Evolutionary conservation across 305 asterid genomes (phyloP).

Genomic region (Fraxinus latifolia): DNA sequence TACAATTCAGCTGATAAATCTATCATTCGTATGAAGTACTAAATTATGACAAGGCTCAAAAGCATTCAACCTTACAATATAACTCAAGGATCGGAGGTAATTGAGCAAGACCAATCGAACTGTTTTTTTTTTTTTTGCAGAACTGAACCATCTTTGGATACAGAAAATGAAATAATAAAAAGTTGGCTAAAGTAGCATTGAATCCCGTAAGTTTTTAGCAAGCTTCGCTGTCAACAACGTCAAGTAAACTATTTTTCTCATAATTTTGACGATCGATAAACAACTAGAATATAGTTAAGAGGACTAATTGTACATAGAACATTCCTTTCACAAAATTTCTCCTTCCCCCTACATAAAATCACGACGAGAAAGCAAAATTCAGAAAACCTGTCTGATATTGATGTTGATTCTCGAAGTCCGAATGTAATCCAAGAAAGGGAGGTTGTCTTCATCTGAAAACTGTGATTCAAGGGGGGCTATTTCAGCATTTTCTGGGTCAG

Average conservation of each 20-base stretch:
- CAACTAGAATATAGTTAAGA: neutral
- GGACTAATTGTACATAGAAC: neutral
- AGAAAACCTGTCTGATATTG: constrained; percentile 88
- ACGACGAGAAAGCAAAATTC: neutral
- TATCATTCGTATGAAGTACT: neutral
- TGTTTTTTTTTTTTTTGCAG: neutral
- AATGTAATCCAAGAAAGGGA: constrained; percentile 54
- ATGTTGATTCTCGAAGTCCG: constrained; percentile 84
- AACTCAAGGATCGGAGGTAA: neutral
- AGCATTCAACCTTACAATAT: neutral
- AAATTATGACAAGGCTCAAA: neutral
- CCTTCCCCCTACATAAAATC: neutral
- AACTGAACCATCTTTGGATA: neutral
- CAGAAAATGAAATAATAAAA: neutral
- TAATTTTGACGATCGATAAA: neutral
- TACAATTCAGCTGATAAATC: neutral
- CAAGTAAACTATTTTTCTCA: neutral
- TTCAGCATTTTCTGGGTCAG: constrained; percentile 66
- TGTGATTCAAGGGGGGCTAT: constrained; percentile 55
- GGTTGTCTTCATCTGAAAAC: constrained; percentile 46
- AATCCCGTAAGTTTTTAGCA: neutral
- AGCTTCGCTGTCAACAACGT: neutral
- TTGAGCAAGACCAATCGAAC: neutral
- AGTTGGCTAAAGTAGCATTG: neutral
- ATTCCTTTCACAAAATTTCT: constrained; percentile 19